Evolutionary conservation across 176 grass and related monocot genomes (phyloP), one percentile per base, ranked within the genome.

Genomic region (Carex littledalei): DNA sequence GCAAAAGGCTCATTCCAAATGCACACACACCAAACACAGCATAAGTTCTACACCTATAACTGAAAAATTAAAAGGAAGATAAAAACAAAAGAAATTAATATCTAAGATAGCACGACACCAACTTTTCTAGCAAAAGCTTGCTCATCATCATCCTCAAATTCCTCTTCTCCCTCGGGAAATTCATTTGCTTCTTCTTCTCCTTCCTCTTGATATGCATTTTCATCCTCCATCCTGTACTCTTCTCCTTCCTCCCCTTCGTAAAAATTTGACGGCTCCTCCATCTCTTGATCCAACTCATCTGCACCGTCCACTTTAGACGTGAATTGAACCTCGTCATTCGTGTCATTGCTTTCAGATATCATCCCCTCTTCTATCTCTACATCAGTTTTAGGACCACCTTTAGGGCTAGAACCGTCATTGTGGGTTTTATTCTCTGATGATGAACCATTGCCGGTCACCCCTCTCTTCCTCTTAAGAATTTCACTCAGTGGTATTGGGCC

Each of bases 51-150:
- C 55, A 59, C 64, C 73, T 88, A 83, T 59, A 62, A 84, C 29
- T 24, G 68, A 80, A 87, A 59, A 47, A 64, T 86, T 50, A 78
- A 7, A 89, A 57, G 67, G 58, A 89, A 84, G 24, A 78, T 61
- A 45, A 60, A 24, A 26, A 50, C 2, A 22, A 67, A 26, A 8
- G 57, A 55, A 87, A 68, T 79, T 39, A 39, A 39, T 17, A 76
- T 56, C 61, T 91, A 99, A 56, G 93, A 91, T 37, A 95, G 84
- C 84, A 94, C 54, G 13, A 91, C 91, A 22, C 93, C 93, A 2
- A 99, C 91, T 93, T 92, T 92, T 22, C 6, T 92, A 77, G 97
- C 91, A 75, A 99, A 99, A 70, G 89, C 94, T 57, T 99, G 91
- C 55, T 90, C 87, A 3, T 97, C 92, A 12, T 94, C 93, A 6